Evolutionary conservation across 768 basidiomycete genomes (phyloP).

Genomic region (Psilocybe tampanensis): DNA sequence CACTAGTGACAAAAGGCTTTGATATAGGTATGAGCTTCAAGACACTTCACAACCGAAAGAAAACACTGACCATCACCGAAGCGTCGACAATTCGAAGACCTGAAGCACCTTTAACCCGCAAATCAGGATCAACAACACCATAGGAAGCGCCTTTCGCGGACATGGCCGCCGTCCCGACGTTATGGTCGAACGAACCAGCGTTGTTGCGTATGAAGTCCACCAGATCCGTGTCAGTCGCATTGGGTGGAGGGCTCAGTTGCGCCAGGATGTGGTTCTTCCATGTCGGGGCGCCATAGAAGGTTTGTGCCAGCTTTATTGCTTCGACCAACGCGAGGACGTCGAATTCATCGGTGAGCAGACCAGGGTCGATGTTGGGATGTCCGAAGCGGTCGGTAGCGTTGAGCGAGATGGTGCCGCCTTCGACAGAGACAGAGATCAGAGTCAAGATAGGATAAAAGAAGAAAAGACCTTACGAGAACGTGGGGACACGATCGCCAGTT

Average conservation of each 20-base stretch:
- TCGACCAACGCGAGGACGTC: background rate
- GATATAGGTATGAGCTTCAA: too few species aligned
- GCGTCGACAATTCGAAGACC: background rate
- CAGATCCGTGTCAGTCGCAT: background rate
- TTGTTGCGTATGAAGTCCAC: background rate
- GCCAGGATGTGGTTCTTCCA: slow-evolving; percentile 3
- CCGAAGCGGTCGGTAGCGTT: background rate
- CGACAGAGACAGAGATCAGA: background rate
- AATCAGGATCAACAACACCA: background rate
- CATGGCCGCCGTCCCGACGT: background rate
- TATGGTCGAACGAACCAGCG: background rate
- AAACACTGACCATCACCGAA: background rate
- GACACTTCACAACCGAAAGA: background rate
- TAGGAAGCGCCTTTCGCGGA: background rate
- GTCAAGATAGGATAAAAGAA: too few species aligned
- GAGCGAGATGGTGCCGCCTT: background rate
- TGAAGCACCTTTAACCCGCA: background rate
- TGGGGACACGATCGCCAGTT: background rate
- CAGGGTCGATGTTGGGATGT: background rate
- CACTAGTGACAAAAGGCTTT: background rate
- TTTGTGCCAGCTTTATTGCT: slow-evolving; percentile 1
- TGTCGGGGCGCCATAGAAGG: background rate
- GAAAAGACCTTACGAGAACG: background rate
- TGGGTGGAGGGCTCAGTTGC: background rate
- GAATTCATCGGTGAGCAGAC: background rate